Base-by-base conservation (phyloP, 805 yeast genomes). In the Yarrowia porcina region DNA sequence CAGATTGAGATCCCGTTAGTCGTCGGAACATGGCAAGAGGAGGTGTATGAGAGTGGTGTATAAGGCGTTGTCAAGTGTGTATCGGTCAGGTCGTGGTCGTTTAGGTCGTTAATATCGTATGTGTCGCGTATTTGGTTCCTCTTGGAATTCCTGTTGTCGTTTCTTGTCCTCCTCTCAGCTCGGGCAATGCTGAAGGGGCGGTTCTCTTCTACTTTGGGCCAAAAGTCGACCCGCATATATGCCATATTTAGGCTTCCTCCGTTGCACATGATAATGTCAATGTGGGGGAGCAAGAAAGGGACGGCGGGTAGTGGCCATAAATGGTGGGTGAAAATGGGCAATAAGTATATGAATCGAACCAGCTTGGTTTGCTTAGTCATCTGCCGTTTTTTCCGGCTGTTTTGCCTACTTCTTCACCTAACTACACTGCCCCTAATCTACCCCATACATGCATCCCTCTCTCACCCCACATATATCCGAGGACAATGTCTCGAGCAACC, bases 281-380 rank as follows among this genome's bases (percentile, higher is more conserved):
- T 45, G 52, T 45, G 52, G 52, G 52, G 52, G 52, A 45, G 52
- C 36, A 45, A 45, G n/a, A n/a, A n/a, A 42, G 50, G 8, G 30
- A n/a, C n/a, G 23, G 20, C 6, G 17, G 35, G 12, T 4, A 12
- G n/a, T n/a, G n/a, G n/a, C n/a, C n/a, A n/a, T n/a, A n/a, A n/a
- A n/a, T n/a, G n/a, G n/a, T 17, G 3, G 33, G 3, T n/a, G 50
- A 10, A 9, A 17, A 15, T 15, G 3, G 6, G 8, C 18, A 6
- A 6, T 13, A 23, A 8, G 13, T 41, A 10, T 2, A 23, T 6
- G 18, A 15, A 4, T 38, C n/a, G 44, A 21, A 5, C 20, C n/a
- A 4, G 8, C 3, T 10, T 1, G 7, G 15, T 7, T 10, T 25
- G 20, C 9, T n/a, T 42, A 25, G 32, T 11, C n/a, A n/a, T n/a